A percentile compares a stretch with the other conserved stretches of the same genome.
phyloP scores from a whole-genome alignment of 2,329 filamentous ascomycete species.

The Coleophoma crateriformis region DNA sequence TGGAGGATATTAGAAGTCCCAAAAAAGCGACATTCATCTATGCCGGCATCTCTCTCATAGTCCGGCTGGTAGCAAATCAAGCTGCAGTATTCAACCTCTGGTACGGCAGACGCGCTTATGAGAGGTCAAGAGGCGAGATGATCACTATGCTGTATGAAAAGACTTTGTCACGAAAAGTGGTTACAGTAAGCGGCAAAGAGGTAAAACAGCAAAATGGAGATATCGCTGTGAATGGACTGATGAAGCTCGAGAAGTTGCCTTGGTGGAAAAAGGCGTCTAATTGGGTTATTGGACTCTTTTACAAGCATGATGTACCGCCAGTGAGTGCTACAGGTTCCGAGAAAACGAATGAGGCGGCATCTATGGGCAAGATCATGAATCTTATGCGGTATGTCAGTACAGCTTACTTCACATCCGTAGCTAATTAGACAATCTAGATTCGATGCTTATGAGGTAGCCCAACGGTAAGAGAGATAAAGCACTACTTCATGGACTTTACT shows the following conservation, averaged over 20 bases:
- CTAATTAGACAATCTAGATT: slow-evolving; percentile 10
- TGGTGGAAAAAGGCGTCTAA: slow-evolving; percentile 5
- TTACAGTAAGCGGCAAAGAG: slow-evolving; percentile 21
- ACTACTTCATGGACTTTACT: background rate
- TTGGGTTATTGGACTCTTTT: too few species aligned
- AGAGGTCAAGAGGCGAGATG: slow-evolving; percentile 78
- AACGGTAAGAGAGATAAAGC: slow-evolving; percentile 32
- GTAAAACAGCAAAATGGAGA: slow-evolving; percentile 1
- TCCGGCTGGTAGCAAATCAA: slow-evolving; percentile 59
- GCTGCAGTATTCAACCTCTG: slow-evolving; percentile 66
- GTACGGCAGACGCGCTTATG: slow-evolving; percentile 81
- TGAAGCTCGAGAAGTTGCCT: background rate
- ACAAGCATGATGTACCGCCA: too few species aligned
- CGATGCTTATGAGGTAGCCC: slow-evolving; percentile 77
- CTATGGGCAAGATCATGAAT: slow-evolving; percentile 87
- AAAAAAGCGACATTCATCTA: slow-evolving; percentile 58
- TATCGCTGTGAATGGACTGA: slow-evolving; percentile 1
- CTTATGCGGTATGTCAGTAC: slow-evolving; percentile 57
- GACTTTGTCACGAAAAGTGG: slow-evolving; percentile 26
- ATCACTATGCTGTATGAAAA: slow-evolving; percentile 83
- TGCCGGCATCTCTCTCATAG: slow-evolving; percentile 53
- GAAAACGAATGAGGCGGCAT: slow-evolving; percentile 53
- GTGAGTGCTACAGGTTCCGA: background rate
- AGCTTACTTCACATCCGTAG: background rate
- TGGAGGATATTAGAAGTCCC: slow-evolving; percentile 47